Evolutionary conservation across 164 flowering plant species (phyloP), one percentile per base, ranked within the genome.

Genomic region (Warburgia ugandensis): DNA sequence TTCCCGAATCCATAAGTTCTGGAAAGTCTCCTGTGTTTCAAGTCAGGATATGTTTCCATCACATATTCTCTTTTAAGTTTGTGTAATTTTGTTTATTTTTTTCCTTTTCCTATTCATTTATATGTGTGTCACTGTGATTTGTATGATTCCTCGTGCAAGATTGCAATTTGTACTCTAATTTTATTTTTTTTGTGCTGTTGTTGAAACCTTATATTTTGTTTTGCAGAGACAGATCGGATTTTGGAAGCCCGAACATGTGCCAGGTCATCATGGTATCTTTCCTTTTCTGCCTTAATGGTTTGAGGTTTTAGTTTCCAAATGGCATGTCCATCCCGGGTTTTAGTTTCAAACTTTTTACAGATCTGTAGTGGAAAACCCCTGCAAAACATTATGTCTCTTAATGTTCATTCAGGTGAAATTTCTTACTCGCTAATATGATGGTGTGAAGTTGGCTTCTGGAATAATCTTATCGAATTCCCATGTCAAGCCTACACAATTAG

Each of bases 161-260:
- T n/a, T n/a, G n/a, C n/a, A n/a, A n/a, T n/a, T n/a, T n/a, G n/a
- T n/a, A n/a, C n/a, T n/a, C n/a, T n/a, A n/a, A 36, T 36, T 13
- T 36, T 17, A 11, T 11, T 37, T 5, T 49, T 49, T 57, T 13
- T 45, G 21, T 55, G 12, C 27, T 20, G 9, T 16, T 20, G 19
- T 42, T 35, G 5, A 5, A 35, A 5, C 20, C 13, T 35, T 12
- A 5, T 14, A 16, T 39, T 13, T 52, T 23, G 2, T 41, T 69
- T 63, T 45, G 56, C 83, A 76, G 92, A 73, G 80, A 58, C 78
- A 76, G 45, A 56, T 72, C 53, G 85, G 83, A 14, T 73, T 77
- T 37, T 74, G 80, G 82, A 81, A 76, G 61, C 51, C 70, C 19
- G 78, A 75, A 43, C 50, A 61, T 19, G 39, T 55, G 60, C 38